phyloP scores from a whole-genome alignment of 345 rosid species.

The Murraya paniculata region DNA sequence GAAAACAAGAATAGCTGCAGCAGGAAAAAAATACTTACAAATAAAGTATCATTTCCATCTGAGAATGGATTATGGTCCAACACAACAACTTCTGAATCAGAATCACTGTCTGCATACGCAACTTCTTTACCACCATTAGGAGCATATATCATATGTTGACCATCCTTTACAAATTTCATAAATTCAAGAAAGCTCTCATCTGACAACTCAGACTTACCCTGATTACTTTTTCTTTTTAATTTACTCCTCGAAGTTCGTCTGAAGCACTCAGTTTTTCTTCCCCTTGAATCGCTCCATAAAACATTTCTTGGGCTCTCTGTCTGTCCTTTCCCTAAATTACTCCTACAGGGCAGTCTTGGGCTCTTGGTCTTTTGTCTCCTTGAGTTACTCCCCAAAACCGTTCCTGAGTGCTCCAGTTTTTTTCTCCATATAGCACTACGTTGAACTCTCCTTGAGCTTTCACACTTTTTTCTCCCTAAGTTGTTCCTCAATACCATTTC shows the following conservation, averaged over 20 bases:
- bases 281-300: background rate
- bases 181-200: constrained; percentile 27
- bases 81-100: constrained; percentile 49
- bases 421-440: background rate
- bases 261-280: background rate
- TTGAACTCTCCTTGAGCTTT: background rate
- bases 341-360: background rate
- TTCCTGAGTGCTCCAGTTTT: background rate
- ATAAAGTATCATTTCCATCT: constrained; percentile 32
- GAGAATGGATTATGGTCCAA: constrained; percentile 32
- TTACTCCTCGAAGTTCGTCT: background rate
- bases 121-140: constrained; percentile 31
- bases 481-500: constrained; percentile 4
- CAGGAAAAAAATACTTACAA: constrained; percentile 27
- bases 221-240: background rate
- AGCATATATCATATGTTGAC: background rate
- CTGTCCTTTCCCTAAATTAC: constrained; percentile 14
- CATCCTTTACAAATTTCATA: constrained; percentile 19
- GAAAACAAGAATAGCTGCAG: background rate
- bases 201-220: background rate
- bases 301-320: background rate
- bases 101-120: constrained; percentile 29
- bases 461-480: constrained; percentile 20
- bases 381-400: background rate
- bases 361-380: background rate